phyloP scores from a whole-genome alignment of 2,329 filamentous ascomycete genomes.

The Neonectria hederae region DNA sequence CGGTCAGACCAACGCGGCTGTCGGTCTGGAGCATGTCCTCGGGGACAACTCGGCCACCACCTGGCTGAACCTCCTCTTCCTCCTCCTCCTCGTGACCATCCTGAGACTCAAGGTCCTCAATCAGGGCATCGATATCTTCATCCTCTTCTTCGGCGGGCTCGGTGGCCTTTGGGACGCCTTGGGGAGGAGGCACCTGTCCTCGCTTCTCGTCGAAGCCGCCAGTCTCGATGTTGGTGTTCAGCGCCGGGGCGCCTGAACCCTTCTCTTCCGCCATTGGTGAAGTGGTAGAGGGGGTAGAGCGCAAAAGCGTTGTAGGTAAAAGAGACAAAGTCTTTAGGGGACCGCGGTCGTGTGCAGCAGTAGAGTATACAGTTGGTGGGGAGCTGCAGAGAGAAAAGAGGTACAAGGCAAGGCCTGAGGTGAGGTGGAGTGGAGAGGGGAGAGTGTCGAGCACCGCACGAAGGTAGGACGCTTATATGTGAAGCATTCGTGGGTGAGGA shows the following conservation, averaged over 20 bases:
- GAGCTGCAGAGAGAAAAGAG: slow-evolving; percentile 39
- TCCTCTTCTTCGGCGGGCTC: slow-evolving; percentile 71
- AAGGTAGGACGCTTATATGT: slow-evolving; percentile 56
- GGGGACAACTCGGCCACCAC: slow-evolving; percentile 70
- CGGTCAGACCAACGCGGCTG: slow-evolving; percentile 75
- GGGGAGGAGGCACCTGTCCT: slow-evolving; percentile 46
- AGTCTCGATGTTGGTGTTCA: slow-evolving; percentile 72
- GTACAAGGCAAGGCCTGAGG: slow-evolving; percentile 37
- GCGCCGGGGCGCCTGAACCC: slow-evolving; percentile 62
- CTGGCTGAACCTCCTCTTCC: slow-evolving; percentile 56
- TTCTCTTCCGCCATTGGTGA: slow-evolving; percentile 64
- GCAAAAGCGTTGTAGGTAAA: slow-evolving; percentile 31
- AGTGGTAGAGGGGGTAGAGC: slow-evolving; percentile 26
- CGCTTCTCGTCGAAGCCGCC: slow-evolving; percentile 73
- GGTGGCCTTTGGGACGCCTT: slow-evolving; percentile 50
- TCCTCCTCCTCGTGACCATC: slow-evolving; percentile 77
- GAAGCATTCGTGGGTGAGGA: slow-evolving; percentile 62
- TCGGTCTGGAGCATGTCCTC: slow-evolving; percentile 84
- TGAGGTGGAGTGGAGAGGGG: slow-evolving; percentile 40
- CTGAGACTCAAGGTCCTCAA: slow-evolving; percentile 85
- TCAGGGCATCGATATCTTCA: slow-evolving; percentile 83
- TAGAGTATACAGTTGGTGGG: slow-evolving; percentile 21
- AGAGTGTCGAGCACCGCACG: slow-evolving; percentile 59
- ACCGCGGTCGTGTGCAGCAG: slow-evolving; percentile 39
- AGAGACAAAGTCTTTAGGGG: slow-evolving; percentile 31